These are phyloP conservation scores for Aspergillus aculeatinus DNA, from an alignment of 2,329 filamentous ascomycete species.

Conservation along the genomic window DNA sequence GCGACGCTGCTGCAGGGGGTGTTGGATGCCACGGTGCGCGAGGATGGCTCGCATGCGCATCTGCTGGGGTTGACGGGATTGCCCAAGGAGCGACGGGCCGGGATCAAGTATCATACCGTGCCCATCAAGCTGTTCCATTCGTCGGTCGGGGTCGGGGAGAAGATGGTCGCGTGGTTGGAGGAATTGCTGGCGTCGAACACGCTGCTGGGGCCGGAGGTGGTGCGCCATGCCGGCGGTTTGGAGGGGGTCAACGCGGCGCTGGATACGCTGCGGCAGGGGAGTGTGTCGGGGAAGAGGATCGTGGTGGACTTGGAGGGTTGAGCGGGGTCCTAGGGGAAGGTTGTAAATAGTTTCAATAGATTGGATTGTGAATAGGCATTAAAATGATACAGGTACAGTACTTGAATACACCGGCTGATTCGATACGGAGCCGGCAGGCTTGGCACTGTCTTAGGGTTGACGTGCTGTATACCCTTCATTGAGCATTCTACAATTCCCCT, in stretches of 20 bases:
- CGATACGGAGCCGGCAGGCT: too few relatives aligned
- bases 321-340: too few relatives aligned
- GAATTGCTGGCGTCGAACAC: slow-evolving; percentile 56
- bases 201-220: slow-evolving; percentile 63
- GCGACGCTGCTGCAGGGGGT: slow-evolving; percentile 59
- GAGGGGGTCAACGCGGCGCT: slow-evolving; percentile 67
- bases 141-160: slow-evolving; percentile 61
- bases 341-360: too few relatives aligned
- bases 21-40: slow-evolving; percentile 33
- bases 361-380: background rate
- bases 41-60: slow-evolving; percentile 47
- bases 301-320: slow-evolving; percentile 51
- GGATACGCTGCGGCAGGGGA: slow-evolving; percentile 64
- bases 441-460: too few relatives aligned
- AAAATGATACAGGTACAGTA: too few relatives aligned
- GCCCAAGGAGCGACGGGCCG: slow-evolving; percentile 55
- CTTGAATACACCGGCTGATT: too few relatives aligned
- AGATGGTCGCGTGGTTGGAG: slow-evolving; percentile 66
- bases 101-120: slow-evolving; percentile 61
- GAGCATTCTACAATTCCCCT: too few relatives aligned
- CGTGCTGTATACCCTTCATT: too few relatives aligned
- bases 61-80: slow-evolving; percentile 67
- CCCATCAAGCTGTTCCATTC: slow-evolving; percentile 77
- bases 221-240: slow-evolving; percentile 63
- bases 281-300: slow-evolving; percentile 66